These are phyloP conservation scores for Dichotomopilus funicola DNA, from an alignment of 2,329 filamentous ascomycete genomes.

Conservation along the genomic window DNA sequence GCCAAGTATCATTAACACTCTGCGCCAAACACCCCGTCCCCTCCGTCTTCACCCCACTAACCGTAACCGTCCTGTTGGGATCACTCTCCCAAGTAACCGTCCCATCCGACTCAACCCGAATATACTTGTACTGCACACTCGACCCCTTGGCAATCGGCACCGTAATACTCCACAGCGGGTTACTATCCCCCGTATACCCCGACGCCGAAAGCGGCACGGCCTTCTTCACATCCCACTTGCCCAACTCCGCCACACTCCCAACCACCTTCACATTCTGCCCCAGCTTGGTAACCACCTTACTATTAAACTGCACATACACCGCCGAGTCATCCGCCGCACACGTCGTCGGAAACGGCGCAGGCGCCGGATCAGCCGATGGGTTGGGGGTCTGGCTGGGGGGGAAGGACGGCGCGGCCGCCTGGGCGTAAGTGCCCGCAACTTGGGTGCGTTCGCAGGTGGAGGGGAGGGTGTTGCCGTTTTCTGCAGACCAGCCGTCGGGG, in stretches of 20 bases:
- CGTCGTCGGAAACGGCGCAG: conserved; percentile 26
- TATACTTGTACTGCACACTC: conserved; percentile 61
- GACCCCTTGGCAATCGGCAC: conserved; percentile 50
- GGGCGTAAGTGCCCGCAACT: conserved; percentile 44
- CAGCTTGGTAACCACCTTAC: conserved; percentile 47
- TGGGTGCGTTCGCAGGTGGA: conserved; percentile 41
- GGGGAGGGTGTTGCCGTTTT: conserved; percentile 42
- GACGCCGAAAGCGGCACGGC: conserved; percentile 53
- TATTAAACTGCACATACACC: conserved; percentile 58
- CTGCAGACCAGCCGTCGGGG: conserved; percentile 50
- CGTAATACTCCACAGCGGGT: conserved; percentile 56
- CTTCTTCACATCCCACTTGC: conserved; percentile 51
- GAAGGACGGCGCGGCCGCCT: conserved; percentile 42
- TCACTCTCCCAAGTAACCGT: conserved; percentile 59
- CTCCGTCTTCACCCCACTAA: conserved; percentile 25
- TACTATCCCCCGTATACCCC: conserved; percentile 47
- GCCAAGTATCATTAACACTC: conserved; percentile 16
- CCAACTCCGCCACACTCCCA: conserved; percentile 53
- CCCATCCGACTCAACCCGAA: conserved; percentile 51
- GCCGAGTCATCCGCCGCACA: conserved; percentile 35
- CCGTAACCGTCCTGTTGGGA: conserved; percentile 40
- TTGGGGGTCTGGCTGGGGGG: conserved; percentile 43
- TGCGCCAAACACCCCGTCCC: conserved; percentile 18
- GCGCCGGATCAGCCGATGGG: conserved; percentile 25
- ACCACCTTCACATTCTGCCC: conserved; percentile 62